phyloP scores from a whole-genome alignment of 768 basidiomycete genomes.

The Lactarius psammicola region DNA sequence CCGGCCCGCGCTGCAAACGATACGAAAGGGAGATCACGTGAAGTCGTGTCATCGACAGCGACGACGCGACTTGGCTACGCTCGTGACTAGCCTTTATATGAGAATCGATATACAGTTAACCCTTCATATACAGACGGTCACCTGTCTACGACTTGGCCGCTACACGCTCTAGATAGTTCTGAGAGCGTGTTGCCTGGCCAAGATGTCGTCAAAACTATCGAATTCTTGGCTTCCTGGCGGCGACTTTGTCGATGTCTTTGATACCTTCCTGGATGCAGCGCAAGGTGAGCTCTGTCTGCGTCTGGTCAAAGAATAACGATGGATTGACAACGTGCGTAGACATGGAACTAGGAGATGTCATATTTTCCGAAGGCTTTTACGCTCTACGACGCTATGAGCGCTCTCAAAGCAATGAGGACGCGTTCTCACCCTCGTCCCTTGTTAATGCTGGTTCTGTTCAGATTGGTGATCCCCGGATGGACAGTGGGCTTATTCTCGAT shows the following conservation, averaged over 20 bases:
- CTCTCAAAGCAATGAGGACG: slow-evolving; percentile 63
- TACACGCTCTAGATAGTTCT: not conserved
- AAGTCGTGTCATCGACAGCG: too few relatives aligned
- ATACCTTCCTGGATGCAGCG: slow-evolving; percentile 28
- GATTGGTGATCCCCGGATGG: slow-evolving; percentile 89
- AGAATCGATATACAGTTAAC: too few relatives aligned
- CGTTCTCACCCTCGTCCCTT: slow-evolving; percentile 26
- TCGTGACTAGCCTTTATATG: too few relatives aligned
- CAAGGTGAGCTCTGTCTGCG: slow-evolving; percentile 45
- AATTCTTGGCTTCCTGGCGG: slow-evolving; percentile 63
- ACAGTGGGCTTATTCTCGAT: slow-evolving; percentile 62
- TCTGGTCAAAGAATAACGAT: not conserved
- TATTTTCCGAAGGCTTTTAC: slow-evolving; percentile 74
- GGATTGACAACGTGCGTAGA: slow-evolving; percentile 41
- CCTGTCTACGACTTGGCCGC: slow-evolving; percentile 1
- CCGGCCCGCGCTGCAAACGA: not conserved
- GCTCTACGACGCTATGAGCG: slow-evolving; percentile 97
- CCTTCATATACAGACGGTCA: too few relatives aligned
- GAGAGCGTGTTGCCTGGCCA: not conserved
- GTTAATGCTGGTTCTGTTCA: slow-evolving; percentile 35
- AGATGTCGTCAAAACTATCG: slow-evolving; percentile 3
- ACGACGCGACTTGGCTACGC: slow-evolving; percentile 1
- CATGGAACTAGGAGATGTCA: slow-evolving; percentile 54
- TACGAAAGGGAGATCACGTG: not conserved
- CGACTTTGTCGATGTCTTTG: slow-evolving; percentile 62